Percentiles rank a stretch among this genome's conserved stretches.
These are phyloP conservation scores for Tetrahymena malaccensis DNA, from an alignment of 73 alveolate species.

Conservation along the genomic window DNA sequence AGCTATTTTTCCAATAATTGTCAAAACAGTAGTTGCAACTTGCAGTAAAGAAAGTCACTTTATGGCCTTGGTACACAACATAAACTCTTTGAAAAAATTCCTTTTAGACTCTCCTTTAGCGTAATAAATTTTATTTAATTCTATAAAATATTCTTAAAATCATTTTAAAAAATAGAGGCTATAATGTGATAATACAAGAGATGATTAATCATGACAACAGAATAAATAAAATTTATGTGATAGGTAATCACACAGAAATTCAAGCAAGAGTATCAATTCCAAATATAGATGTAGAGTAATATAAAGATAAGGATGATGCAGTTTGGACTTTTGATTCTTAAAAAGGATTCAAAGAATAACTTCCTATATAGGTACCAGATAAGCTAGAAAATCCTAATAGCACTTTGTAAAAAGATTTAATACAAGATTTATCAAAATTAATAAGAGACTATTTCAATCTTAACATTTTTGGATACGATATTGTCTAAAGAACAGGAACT, in stretches of 20 bases:
- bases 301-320: not conserved
- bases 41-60: not conserved
- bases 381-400: not conserved
- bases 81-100: not conserved
- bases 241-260: not conserved
- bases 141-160: not conserved
- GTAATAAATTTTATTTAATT: not conserved
- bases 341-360: not conserved
- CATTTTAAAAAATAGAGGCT: not conserved
- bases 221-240: not conserved
- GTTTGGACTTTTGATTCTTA: not conserved
- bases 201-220: not conserved
- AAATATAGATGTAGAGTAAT: not conserved
- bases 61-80: not conserved
- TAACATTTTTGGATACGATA: not conserved
- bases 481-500: not conserved
- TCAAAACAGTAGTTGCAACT: not conserved
- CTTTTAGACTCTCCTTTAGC: not conserved
- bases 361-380: not conserved
- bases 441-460: not conserved
- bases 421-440: not conserved
- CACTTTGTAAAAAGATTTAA: not conserved
- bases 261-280: not conserved
- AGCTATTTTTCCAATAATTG: not conserved
- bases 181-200: not conserved